These are phyloP conservation scores for Rutstroemia sp. DNA, from an alignment of 2,329 filamentous ascomycete genomes.

Conservation along the genomic window DNA sequence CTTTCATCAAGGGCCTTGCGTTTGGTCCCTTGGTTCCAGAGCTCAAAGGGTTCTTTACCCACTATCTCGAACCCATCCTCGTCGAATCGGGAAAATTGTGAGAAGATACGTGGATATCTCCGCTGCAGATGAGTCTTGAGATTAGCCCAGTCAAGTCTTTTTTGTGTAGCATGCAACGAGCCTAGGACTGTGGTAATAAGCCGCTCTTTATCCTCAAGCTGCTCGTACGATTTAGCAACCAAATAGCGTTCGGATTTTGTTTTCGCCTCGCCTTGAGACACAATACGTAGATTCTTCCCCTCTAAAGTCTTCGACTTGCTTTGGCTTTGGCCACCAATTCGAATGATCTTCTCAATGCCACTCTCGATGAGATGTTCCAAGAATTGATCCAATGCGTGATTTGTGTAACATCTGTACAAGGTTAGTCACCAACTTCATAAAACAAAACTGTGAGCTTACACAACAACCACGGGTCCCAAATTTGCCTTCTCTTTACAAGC, in stretches of 20 bases:
- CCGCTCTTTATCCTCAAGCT: conserved; percentile 9
- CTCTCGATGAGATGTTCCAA: conserved; percentile 40
- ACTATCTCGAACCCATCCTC: conserved; percentile 16
- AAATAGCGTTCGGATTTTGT: conserved; percentile 15
- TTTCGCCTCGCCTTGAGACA: conserved; percentile 13
- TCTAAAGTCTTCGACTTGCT: conserved; percentile 19
- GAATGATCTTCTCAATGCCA: conserved; percentile 40
- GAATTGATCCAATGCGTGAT: conserved; percentile 32
- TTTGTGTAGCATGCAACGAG: conserved; percentile 7
- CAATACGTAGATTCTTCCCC: conserved; percentile 19
- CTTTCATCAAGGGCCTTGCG: no score
- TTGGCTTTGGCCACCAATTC: conserved; percentile 37
- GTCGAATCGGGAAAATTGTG: conserved; percentile 15
- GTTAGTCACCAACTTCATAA: no score
- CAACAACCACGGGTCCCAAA: conserved; percentile 31
- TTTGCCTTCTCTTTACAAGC: conserved; percentile 22
- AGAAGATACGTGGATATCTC: conserved; percentile 12
- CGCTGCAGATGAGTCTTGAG: conserved; percentile 10
- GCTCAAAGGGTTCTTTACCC: no score
- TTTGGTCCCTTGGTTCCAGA: no score
- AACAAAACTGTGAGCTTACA: no score
- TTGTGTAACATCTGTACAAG: conserved; percentile 28
- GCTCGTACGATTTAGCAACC: conserved; percentile 7
- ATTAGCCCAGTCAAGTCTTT: conserved; percentile 10
- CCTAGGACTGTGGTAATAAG: conserved; percentile 7